Percentiles rank a stretch among this genome's conserved stretches.
phyloP scores from a whole-genome alignment of 108 stramenopile genomes.

The Pseudonitzschia multiseries region DNA sequence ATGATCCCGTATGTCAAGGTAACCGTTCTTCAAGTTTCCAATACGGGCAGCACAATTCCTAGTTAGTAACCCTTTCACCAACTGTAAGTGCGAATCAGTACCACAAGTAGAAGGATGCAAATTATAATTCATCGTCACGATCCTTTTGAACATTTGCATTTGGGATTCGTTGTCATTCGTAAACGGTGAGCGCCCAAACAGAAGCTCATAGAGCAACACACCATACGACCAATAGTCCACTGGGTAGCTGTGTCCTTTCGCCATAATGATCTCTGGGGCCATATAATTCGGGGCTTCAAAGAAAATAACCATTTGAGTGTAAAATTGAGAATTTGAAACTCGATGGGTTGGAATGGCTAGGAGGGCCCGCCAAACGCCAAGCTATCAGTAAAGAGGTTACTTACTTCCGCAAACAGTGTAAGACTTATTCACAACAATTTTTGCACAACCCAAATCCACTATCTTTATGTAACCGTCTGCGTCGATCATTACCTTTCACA shows the following conservation, averaged over 20 bases:
- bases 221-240: slow-evolving; percentile 96
- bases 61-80: slow-evolving; percentile 57
- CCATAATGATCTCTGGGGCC: slow-evolving; percentile 43
- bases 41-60: slow-evolving; percentile 48
- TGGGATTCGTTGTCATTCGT: slow-evolving; percentile 39
- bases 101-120: slow-evolving; percentile 18
- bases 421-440: slow-evolving; percentile 63
- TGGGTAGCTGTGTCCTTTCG: slow-evolving; percentile 84
- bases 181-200: slow-evolving; percentile 64
- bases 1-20: slow-evolving; percentile 56
- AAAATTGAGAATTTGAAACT: not conserved
- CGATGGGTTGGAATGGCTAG: not conserved
- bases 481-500: slow-evolving; percentile 47
- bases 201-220: slow-evolving; percentile 89
- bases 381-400: slow-evolving; percentile 33
- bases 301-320: not conserved
- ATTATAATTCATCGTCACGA: slow-evolving; percentile 52
- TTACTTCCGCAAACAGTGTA: slow-evolving; percentile 74
- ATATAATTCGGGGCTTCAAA: slow-evolving; percentile 25
- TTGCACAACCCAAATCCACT: slow-evolving; percentile 63
- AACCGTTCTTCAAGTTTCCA: slow-evolving; percentile 52
- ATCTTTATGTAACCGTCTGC: slow-evolving; percentile 73
- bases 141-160: slow-evolving; percentile 66
- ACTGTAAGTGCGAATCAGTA: slow-evolving; percentile 29
- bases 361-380: not conserved